Evolutionary conservation across 495 filamentous ascomycete species (phyloP).

Genomic region (Neurospora sublineolata): DNA sequence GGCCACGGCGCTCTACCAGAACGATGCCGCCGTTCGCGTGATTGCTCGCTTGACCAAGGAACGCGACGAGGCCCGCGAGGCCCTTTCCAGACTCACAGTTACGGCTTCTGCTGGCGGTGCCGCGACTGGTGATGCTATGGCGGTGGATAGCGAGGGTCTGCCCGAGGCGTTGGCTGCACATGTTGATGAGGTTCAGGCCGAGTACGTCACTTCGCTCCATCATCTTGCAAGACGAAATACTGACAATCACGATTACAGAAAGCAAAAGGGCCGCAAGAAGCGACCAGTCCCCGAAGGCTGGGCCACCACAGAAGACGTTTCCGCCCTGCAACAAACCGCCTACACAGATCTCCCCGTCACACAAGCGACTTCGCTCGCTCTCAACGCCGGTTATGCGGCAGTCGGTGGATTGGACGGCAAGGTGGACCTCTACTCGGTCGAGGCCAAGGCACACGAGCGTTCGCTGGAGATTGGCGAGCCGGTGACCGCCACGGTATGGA

Average conservation of each 20-base stretch:
- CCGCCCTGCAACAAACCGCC: slow-evolving; percentile 49
- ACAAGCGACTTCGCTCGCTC: slow-evolving; percentile 47
- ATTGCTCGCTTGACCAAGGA: slow-evolving; percentile 82
- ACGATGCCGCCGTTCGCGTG: slow-evolving; percentile 88
- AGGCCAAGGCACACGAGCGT: slow-evolving; percentile 56
- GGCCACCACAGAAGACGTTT: slow-evolving; percentile 64
- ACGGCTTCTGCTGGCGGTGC: slow-evolving; percentile 38
- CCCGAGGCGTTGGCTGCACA: slow-evolving; percentile 61
- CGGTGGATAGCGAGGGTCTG: slow-evolving; percentile 65
- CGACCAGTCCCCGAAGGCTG: slow-evolving; percentile 74
- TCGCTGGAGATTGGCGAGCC: slow-evolving; percentile 54
- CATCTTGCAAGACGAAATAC: not conserved
- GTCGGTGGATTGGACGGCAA: slow-evolving; percentile 68
- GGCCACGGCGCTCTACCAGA: slow-evolving; percentile 83
- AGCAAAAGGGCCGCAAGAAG: slow-evolving; percentile 78
- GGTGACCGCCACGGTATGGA: slow-evolving; percentile 73
- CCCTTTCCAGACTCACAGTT: slow-evolving; percentile 75
- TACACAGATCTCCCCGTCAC: slow-evolving; percentile 56
- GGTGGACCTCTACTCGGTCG: slow-evolving; percentile 67
- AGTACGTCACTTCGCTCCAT: slow-evolving; percentile 38
- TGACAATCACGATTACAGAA: slow-evolving; percentile 37
- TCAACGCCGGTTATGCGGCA: slow-evolving; percentile 65
- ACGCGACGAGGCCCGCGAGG: slow-evolving; percentile 84
- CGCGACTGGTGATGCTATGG: slow-evolving; percentile 72
- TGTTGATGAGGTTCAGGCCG: slow-evolving; percentile 65